Conservation (phyloP, 345 rosid genomes). For the Stellera chamaejasme region DNA sequence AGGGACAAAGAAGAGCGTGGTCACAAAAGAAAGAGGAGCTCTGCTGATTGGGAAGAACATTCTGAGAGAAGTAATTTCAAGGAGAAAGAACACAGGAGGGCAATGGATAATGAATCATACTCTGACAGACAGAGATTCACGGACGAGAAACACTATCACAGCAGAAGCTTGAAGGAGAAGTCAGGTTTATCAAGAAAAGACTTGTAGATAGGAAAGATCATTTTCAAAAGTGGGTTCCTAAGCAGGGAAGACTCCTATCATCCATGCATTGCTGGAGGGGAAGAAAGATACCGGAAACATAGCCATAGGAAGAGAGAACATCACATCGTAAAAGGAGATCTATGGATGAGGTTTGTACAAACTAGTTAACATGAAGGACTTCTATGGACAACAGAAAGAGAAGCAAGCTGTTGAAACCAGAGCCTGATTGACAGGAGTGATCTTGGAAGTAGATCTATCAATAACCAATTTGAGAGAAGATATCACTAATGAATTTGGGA, state of each 20-base stretch:
- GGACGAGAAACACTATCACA: constrained; percentile 13
- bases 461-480: too few relatives aligned
- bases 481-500: too few relatives aligned
- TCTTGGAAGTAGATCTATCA: too few relatives aligned
- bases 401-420: too few relatives aligned
- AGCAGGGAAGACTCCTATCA: constrained; percentile 25
- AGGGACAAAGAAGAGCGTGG: constrained; percentile 12
- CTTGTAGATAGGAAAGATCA: constrained; percentile 13
- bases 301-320: too few relatives aligned
- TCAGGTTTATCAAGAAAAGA: constrained; percentile 16
- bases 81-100: constrained; percentile 29
- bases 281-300: constrained; percentile 17
- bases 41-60: constrained; percentile 15
- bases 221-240: constrained; percentile 13
- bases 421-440: too few relatives aligned
- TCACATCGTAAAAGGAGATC: constrained; percentile 14
- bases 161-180: constrained; percentile 16
- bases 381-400: too few relatives aligned
- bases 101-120: constrained; percentile 19
- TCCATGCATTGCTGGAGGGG: constrained; percentile 16
- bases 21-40: constrained; percentile 18
- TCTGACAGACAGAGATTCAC: constrained; percentile 2
- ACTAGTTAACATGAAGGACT: too few relatives aligned
- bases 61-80: constrained; percentile 8
- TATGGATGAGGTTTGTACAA: constrained; percentile 3